Evolutionary conservation across 2,329 filamentous ascomycete species (phyloP).

Genomic region (Aspergillus neoniger): DNA sequence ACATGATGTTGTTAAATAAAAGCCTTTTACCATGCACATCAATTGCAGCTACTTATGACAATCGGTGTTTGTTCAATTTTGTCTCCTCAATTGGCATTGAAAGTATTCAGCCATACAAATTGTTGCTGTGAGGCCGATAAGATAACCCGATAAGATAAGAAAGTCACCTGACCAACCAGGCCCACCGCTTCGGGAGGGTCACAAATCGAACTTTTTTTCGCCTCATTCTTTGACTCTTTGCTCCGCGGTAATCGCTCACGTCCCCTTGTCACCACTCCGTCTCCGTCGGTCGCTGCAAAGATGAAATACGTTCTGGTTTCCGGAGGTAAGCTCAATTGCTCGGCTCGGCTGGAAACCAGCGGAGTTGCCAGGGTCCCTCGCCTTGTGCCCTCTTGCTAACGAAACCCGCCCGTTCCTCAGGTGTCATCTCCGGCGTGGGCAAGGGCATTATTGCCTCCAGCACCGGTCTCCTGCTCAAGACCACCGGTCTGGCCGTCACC

Average conservation of each 20-base stretch:
- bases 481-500: conserved; percentile 30
- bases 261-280: neutral
- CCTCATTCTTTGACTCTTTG: neutral
- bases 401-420: conserved; percentile 23
- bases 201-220: conserved; percentile 2
- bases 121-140: neutral
- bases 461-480: conserved; percentile 34
- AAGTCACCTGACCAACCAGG: neutral
- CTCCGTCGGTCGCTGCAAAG: conserved; percentile 35
- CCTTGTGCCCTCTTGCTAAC: conserved; percentile 8
- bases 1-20: too few species aligned
- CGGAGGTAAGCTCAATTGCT: conserved; percentile 60
- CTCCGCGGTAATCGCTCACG: neutral
- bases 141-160: conserved; percentile 1
- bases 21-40: too few species aligned
- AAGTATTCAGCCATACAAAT: too few species aligned
- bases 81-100: too few species aligned
- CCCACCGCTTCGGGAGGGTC: conserved; percentile 2
- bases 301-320: conserved; percentile 85
- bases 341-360: neutral
- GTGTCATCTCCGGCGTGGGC: conserved; percentile 55
- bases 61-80: too few species aligned
- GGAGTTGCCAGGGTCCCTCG: neutral
- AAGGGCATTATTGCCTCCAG: conserved; percentile 67
- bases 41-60: too few species aligned